Evolutionary conservation across 2,329 filamentous ascomycete genomes (phyloP), one percentile per base, ranked within the genome.

Genomic region (Aspergillus sp.): DNA sequence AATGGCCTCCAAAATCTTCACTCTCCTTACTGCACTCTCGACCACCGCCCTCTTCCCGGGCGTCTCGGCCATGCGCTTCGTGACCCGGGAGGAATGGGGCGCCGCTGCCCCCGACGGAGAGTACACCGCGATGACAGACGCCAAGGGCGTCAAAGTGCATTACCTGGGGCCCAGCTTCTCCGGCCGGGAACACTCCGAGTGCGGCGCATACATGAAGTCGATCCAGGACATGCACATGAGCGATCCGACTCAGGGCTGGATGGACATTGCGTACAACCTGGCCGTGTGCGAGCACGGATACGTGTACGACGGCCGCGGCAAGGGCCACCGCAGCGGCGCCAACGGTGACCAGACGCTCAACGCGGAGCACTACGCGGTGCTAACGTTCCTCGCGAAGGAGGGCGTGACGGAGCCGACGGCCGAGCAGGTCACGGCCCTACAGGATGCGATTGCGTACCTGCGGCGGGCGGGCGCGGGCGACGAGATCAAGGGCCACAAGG

Each of bases 1-100:
- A 13, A 45, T 45, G 42, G 42, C 42, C 10, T n/a, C 42, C 19
- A 45, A 31, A 31, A 16, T 31, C 23, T 61, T 80, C 42, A 64
- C 59, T 34, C n/a, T 44, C 2, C 19, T 50, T 25, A 32, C 38
- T 14, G 4, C 32, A 13, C 16, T 50, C 23, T 25, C 53, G 5
- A 40, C 47, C 5, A 6, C 31, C 11, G 17, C 25, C 13, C 23
- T 52, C 19, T 4, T 45, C 25, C 45, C 44, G 14, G 3, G 31
- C 2, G 41, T 34, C 6, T 25, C 32, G 2, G 29, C 40, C 3
- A 55, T 55, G 49, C 45, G 47, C 42, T 49, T 55, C 32, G 34
- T 55, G 31, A 42, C 53, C 29, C 53, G 53, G 11, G 10, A 38
- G 13, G 25, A 46, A 7, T 55, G 53, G 53, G 34, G 34, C n/a